Conservation (phyloP, 192 early-diverging fungal genomes). For the Umbelopsis ramanniana region DNA sequence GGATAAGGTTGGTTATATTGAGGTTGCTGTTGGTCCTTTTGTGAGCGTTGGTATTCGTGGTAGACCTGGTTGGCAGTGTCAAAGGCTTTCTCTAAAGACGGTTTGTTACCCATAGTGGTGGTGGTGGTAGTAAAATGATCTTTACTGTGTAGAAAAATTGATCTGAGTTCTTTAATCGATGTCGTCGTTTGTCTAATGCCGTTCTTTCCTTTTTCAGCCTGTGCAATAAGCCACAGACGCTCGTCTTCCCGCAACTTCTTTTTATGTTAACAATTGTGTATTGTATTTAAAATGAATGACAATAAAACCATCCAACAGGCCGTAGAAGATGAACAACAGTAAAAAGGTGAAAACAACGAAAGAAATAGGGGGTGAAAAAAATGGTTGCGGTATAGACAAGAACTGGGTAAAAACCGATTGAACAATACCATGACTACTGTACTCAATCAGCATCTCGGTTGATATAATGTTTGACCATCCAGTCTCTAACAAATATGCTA, state of each 20-base stretch:
- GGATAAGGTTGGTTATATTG: not conserved
- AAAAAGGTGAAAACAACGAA: not conserved
- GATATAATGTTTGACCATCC: slow-evolving; percentile 58
- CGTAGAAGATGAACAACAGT: not conserved
- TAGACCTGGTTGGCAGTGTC: slow-evolving; percentile 1
- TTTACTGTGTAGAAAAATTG: too few species aligned
- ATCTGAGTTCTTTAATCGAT: too few species aligned
- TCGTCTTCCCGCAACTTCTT: too few species aligned
- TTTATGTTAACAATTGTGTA: not conserved
- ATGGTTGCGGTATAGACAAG: slow-evolving; percentile 20
- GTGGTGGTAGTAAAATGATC: too few species aligned
- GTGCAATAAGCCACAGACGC: slow-evolving; percentile 2
- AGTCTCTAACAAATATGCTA: slow-evolving; percentile 80
- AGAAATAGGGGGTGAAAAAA: not conserved
- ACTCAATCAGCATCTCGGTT: not conserved
- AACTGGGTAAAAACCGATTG: slow-evolving; percentile 16
- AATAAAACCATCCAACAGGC: not conserved
- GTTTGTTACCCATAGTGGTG: slow-evolving; percentile 8
- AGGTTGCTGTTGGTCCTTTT: not conserved
- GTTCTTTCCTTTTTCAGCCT: not conserved
- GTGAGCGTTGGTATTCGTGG: not conserved
- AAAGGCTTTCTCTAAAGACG: slow-evolving; percentile 6
- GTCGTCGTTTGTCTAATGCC: not conserved
- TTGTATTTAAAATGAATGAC: slow-evolving; percentile 6
- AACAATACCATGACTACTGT: not conserved